Evolutionary conservation across 78 protist genomes (phyloP), one percentile per base, ranked within the genome.

Genomic region (Chrysochromulina tobinii): DNA sequence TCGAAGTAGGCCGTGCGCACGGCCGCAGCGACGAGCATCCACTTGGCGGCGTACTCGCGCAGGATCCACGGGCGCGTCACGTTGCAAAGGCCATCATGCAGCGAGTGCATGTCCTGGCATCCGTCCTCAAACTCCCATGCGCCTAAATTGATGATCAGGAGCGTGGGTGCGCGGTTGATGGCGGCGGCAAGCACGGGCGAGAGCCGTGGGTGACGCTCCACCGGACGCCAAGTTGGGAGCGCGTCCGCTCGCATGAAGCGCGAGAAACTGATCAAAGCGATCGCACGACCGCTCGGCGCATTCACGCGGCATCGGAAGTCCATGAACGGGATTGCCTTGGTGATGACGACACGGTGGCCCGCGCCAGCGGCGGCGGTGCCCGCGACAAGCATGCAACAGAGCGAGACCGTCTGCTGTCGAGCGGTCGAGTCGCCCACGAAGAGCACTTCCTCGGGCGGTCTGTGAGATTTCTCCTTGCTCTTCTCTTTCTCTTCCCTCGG

Each of bases 61-160:
- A 75, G 83, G 58, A 75, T 27, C 58, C 57, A 50, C 54, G 83
- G 83, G 11, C 83, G 83, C 58, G 58, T 75, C 58, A 14, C 57
- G 57, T 75, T 75, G 57, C 83, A 75, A 11, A 50, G 18, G 12
- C 58, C 38, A 57, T 75, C 83, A 57, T 75, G 83, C 58, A 50
- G 55, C 83, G 83, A 75, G 57, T 75, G 83, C 83, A 75, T 27
- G 83, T 75, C 83, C 12, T 27, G 25, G 83, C 83, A 75, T 12
- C 83, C 83, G 83, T 75, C 83, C 57, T 75, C 83, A 23, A 11
- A 75, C 58, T 38, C 83, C 83, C 83, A 75, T 57, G 83, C n/a
- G 14, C 83, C 83, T n/a, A 75, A 12, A 8, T 50, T 27, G 25
- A 75, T 3, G 25, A 50, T 3, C 23, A 75, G 83, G 58, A 75